These are phyloP conservation scores for Cucumis hystrix DNA, from an alignment of 306 rosid species.

Conservation along the genomic window DNA sequence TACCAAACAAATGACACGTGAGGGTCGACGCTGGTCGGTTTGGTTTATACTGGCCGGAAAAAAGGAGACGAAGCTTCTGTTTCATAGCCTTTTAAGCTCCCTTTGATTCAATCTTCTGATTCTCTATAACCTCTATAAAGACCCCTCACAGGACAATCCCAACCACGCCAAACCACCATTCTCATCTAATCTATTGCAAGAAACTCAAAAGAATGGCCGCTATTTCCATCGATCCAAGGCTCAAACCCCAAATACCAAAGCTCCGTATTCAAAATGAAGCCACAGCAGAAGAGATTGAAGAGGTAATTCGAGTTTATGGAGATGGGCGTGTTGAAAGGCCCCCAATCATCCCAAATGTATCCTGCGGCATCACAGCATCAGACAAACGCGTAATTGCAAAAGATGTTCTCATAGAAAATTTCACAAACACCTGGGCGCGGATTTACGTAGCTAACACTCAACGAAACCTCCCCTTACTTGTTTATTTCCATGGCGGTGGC, in stretches of 20 bases:
- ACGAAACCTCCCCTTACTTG: constrained; percentile 32
- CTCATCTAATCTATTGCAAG: constrained; percentile 2
- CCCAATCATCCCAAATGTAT: constrained; percentile 39
- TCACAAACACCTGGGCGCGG: constrained; percentile 52
- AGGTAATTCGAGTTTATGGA: constrained; percentile 50
- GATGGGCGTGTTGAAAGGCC: constrained; percentile 65
- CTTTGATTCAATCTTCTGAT: constrained; percentile 3
- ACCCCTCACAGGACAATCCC: constrained; percentile 7
- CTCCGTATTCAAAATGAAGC: constrained; percentile 23
- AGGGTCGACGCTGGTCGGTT: not conserved
- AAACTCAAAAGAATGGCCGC: constrained; percentile 36
- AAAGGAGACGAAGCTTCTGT: not conserved
- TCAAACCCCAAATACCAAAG: constrained; percentile 16
- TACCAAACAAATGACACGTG: not conserved
- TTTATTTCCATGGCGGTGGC: constrained; percentile 94
- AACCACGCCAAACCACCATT: constrained; percentile 16
- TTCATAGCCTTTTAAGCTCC: not conserved
- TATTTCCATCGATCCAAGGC: constrained; percentile 35
- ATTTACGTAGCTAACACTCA: constrained; percentile 32
- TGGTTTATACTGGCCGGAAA: not conserved
- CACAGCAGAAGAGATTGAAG: constrained; percentile 52
- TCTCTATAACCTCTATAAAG: constrained; percentile 35
- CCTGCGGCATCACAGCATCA: constrained; percentile 23
- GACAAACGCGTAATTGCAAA: constrained; percentile 29
- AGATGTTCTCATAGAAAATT: constrained; percentile 47